These are phyloP conservation scores for Ceratocystis colombiana DNA, from an alignment of 2,329 filamentous ascomycete genomes.

Conservation along the genomic window DNA sequence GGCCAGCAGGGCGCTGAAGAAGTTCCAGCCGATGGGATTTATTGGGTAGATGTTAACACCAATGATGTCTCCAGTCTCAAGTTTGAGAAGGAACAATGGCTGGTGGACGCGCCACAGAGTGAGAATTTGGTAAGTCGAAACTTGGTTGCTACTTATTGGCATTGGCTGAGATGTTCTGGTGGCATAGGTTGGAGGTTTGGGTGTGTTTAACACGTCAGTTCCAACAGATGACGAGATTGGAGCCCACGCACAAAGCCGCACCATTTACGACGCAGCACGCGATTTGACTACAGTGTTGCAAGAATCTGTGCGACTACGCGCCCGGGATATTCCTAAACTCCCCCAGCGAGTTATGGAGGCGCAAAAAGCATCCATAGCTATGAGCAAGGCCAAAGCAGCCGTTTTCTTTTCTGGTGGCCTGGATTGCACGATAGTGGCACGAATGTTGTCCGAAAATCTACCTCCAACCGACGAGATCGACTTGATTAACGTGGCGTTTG, in stretches of 20 bases:
- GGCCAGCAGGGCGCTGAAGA: constrained; percentile 55
- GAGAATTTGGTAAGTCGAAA: constrained; percentile 22
- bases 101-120: neutral
- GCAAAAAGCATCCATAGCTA: constrained; percentile 27
- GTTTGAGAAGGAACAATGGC: constrained; percentile 21
- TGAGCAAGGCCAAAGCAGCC: constrained; percentile 47
- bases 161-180: constrained; percentile 26
- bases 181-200: constrained; percentile 45
- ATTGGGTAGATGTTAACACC: constrained; percentile 49
- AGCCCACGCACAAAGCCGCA: neutral
- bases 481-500: constrained; percentile 89
- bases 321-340: constrained; percentile 54
- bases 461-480: constrained; percentile 62
- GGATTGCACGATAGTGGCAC: constrained; percentile 81
- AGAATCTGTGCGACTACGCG: constrained; percentile 49
- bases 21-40: constrained; percentile 75
- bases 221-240: constrained; percentile 30
- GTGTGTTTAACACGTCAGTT: constrained; percentile 41
- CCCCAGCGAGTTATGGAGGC: constrained; percentile 32
- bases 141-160: neutral
- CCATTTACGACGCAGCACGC: neutral
- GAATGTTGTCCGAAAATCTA: constrained; percentile 67
- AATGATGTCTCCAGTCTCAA: neutral
- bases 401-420: constrained; percentile 89
- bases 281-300: constrained; percentile 9